phyloP scores from a whole-genome alignment of 139 green algal genomes.

The Coccomyxa sp. region DNA sequence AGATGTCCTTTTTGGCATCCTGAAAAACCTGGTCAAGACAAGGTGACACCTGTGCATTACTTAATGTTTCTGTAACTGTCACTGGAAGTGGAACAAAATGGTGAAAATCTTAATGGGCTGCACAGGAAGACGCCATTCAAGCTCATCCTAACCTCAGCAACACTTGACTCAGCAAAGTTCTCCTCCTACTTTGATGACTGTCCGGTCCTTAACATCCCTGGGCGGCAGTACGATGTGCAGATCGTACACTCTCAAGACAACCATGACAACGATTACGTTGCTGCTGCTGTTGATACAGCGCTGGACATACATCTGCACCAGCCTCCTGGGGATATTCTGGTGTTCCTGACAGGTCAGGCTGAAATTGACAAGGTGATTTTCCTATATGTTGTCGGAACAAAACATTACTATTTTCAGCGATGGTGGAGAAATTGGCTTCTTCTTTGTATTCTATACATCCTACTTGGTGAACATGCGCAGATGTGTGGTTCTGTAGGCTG shows the following conservation, averaged over 20 bases:
- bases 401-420: background rate
- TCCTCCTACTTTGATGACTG: constrained; percentile 76
- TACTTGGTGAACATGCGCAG: too few relatives aligned
- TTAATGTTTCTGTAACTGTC: background rate
- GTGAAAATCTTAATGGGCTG: background rate
- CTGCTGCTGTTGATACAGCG: constrained; percentile 56
- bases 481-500: constrained; percentile 7
- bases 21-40: constrained; percentile 64
- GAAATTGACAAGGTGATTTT: constrained; percentile 79
- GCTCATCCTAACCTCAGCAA: constrained; percentile 88
- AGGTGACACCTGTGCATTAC: background rate
- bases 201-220: constrained; percentile 71
- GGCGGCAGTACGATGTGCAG: constrained; percentile 79
- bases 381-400: background rate
- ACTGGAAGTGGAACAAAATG: background rate
- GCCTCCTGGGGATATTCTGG: constrained; percentile 82
- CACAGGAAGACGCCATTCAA: constrained; percentile 29
- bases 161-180: constrained; percentile 88
- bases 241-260: constrained; percentile 59
- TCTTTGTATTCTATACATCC: too few relatives aligned
- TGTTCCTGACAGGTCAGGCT: constrained; percentile 91
- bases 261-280: constrained; percentile 5
- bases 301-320: constrained; percentile 77
- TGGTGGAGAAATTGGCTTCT: background rate
- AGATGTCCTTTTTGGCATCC: constrained; percentile 95